Evolutionary conservation across 345 rosid genomes (phyloP).

Genomic region (Eucalyptus erythrocorys): DNA sequence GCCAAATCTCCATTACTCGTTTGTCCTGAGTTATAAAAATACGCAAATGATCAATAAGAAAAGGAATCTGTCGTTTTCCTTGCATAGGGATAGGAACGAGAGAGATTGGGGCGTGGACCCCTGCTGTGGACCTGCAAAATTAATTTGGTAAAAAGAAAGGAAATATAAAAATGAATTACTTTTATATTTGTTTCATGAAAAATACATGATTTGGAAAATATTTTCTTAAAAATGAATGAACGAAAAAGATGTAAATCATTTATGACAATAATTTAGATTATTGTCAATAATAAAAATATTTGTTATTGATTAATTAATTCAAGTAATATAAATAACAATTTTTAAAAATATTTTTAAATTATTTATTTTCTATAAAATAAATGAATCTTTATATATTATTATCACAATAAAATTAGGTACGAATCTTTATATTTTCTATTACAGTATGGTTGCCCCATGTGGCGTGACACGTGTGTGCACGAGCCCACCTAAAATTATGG

Average conservation of each 20-base stretch:
- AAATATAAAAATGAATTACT: neutral
- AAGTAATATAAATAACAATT: rapidly evolving
- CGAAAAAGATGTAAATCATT: neutral
- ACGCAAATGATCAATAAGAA: neutral
- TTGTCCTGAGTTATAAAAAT: neutral
- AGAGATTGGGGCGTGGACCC: neutral
- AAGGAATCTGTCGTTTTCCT: neutral
- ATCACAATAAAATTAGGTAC: neutral
- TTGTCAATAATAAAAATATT: no score
- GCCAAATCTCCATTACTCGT: neutral
- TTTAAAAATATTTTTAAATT: no score
- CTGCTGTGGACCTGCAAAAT: neutral
- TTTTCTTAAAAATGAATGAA: no score
- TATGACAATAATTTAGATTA: neutral
- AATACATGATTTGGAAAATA: rapidly evolving
- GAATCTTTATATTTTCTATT: no score
- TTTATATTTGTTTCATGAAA: rapidly evolving
- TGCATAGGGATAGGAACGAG: neutral
- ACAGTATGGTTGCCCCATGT: neutral
- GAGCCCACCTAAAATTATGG: no score
- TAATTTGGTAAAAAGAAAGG: neutral
- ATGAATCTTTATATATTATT: no score
- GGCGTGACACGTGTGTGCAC: neutral
- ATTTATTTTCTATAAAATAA: no score
- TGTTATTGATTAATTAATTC: no score